Conservation (phyloP, 176 grass and related monocot species). For the Oryza meyeriana region DNA sequence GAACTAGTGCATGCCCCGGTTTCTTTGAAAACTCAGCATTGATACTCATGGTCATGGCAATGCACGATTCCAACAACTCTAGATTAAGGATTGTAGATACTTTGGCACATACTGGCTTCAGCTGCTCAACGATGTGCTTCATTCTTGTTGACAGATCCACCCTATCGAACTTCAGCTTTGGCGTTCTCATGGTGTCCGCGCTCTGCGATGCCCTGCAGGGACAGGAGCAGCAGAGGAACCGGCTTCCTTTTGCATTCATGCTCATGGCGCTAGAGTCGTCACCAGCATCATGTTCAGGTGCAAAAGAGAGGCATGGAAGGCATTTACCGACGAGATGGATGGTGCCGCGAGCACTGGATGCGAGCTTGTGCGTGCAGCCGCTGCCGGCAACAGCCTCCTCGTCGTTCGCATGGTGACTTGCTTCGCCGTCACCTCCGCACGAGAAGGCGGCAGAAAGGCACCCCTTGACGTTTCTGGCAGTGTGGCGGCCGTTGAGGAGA, state of each 20-base stretch:
- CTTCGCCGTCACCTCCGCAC: too few species aligned
- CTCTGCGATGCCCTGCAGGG: not conserved
- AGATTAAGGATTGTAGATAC: conserved; percentile 12
- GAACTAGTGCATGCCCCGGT: not conserved
- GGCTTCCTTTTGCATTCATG: not conserved
- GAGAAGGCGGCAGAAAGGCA: too few species aligned
- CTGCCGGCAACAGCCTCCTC: not conserved
- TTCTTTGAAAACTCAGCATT: not conserved
- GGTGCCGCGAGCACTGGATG: not conserved
- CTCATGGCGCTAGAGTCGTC: too few species aligned
- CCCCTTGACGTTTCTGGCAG: not conserved
- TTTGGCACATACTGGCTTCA: not conserved
- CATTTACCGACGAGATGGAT: not conserved
- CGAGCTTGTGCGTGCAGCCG: not conserved
- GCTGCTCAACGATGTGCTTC: not conserved
- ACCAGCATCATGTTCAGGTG: too few species aligned
- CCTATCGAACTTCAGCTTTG: not conserved
- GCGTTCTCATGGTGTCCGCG: not conserved
- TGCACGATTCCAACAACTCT: not conserved
- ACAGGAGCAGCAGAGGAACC: not conserved
- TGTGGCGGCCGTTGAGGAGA: not conserved
- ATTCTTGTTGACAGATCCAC: not conserved
- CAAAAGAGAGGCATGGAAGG: not conserved
- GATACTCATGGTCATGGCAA: not conserved
- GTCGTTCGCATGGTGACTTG: too few species aligned